These are phyloP conservation scores for Strobilomyces confusus DNA, from an alignment of 768 basidiomycete genomes.

Conservation along the genomic window DNA sequence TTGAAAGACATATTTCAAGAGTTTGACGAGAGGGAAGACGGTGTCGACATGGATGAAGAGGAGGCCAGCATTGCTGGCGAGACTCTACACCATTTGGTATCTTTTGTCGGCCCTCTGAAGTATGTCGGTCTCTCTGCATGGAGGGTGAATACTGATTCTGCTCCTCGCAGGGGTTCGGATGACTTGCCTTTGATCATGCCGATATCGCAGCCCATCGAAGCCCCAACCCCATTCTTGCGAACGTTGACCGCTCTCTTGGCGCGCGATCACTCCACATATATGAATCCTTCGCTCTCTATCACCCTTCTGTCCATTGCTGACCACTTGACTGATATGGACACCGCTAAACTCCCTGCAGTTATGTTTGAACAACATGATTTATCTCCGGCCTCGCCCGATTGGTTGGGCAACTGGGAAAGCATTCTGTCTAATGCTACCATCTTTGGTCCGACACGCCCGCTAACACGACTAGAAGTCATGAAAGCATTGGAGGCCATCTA, in stretches of 20 bases:
- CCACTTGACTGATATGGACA: slow-evolving; percentile 68
- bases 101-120: slow-evolving; percentile 57
- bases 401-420: slow-evolving; percentile 64
- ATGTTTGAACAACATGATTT: slow-evolving; percentile 69
- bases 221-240: slow-evolving; percentile 57
- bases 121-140: slow-evolving; percentile 29
- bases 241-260: slow-evolving; percentile 60
- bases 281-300: slow-evolving; percentile 58
- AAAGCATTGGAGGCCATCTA: slow-evolving; percentile 55
- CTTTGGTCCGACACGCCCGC: slow-evolving; percentile 40
- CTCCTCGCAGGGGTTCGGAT: slow-evolving; percentile 39
- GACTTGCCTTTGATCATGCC: slow-evolving; percentile 47
- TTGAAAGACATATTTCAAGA: slow-evolving; percentile 73
- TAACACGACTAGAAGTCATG: slow-evolving; percentile 56
- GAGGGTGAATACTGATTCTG: slow-evolving; percentile 5
- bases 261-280: slow-evolving; percentile 53
- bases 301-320: slow-evolving; percentile 63
- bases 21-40: slow-evolving; percentile 63
- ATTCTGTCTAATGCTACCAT: slow-evolving; percentile 50
- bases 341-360: slow-evolving; percentile 53
- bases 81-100: slow-evolving; percentile 54
- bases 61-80: slow-evolving; percentile 64
- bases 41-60: slow-evolving; percentile 54
- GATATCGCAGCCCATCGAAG: slow-evolving; percentile 48
- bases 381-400: slow-evolving; percentile 66